These are phyloP conservation scores for Zymoseptoria tritici DNA, from an alignment of 2,329 filamentous ascomycete genomes.

Conservation along the genomic window DNA sequence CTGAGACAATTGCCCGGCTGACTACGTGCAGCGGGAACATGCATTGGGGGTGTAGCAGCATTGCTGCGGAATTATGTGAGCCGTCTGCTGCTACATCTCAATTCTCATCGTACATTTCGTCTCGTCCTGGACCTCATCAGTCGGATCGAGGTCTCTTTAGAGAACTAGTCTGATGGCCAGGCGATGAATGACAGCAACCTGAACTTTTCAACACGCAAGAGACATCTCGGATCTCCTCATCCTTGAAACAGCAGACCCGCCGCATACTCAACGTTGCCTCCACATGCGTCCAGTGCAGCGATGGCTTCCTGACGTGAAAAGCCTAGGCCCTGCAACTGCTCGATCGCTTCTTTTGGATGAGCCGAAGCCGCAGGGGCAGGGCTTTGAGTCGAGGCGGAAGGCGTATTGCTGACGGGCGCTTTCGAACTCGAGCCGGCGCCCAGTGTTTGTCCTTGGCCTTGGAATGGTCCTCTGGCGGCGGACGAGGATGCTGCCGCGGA, in stretches of 20 bases:
- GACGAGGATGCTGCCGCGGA: conserved; percentile 27
- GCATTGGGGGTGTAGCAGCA: neutral
- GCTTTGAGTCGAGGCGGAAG: conserved; percentile 9
- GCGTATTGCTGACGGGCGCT: conserved; percentile 9
- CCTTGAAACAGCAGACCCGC: conserved; percentile 62
- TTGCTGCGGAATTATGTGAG: neutral
- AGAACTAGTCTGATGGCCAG: neutral
- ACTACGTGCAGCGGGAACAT: neutral
- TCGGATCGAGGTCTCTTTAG: neutral
- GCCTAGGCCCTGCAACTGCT: conserved; percentile 69
- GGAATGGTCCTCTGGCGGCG: conserved; percentile 21
- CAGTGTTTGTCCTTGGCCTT: conserved; percentile 27
- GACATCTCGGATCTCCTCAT: neutral
- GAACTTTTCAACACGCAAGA: neutral
- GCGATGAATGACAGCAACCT: neutral
- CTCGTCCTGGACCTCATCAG: too few relatives aligned
- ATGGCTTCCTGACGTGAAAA: conserved; percentile 70
- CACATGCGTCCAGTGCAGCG: conserved; percentile 71
- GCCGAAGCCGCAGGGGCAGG: conserved; percentile 6
- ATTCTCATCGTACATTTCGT: neutral
- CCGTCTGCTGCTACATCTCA: neutral
- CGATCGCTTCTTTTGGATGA: conserved; percentile 59
- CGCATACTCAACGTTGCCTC: conserved; percentile 82
- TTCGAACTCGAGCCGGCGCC: conserved; percentile 18
- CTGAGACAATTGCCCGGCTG: neutral